phyloP scores from a whole-genome alignment of 2,329 filamentous ascomycete species.

The Didymella arachidicola region DNA sequence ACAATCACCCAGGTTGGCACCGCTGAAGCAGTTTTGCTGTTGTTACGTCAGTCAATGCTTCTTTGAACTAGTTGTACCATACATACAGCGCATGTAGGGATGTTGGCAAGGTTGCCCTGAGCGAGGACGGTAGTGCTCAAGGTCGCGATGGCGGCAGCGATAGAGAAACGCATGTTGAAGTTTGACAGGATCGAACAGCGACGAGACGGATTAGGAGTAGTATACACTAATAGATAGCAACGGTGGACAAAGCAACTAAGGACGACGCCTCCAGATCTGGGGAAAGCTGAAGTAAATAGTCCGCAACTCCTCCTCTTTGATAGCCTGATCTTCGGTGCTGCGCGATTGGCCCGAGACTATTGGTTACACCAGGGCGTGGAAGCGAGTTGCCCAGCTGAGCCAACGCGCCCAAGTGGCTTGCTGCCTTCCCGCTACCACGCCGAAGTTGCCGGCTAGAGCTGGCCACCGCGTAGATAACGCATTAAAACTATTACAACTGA shows the following conservation, averaged over 20 bases:
- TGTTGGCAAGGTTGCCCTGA: slow-evolving; percentile 32
- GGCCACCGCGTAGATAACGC: neutral
- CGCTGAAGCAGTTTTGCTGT: slow-evolving; percentile 49
- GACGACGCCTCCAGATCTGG: neutral
- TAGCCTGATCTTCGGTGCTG: slow-evolving; percentile 4
- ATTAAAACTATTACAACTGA: neutral
- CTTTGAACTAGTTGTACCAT: neutral
- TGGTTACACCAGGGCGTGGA: slow-evolving; percentile 8
- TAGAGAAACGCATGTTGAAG: slow-evolving; percentile 39
- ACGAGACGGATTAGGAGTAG: neutral
- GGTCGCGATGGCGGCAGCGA: slow-evolving; percentile 33
- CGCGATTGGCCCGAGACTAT: slow-evolving; percentile 11
- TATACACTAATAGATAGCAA: neutral
- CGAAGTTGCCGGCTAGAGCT: slow-evolving; percentile 10
- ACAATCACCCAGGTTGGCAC: slow-evolving; percentile 50
- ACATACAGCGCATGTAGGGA: slow-evolving; percentile 43
- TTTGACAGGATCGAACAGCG: neutral
- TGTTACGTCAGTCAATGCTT: slow-evolving; percentile 1
- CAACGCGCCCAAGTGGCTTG: slow-evolving; percentile 10
- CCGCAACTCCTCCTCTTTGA: slow-evolving; percentile 1
- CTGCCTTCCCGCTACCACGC: slow-evolving; percentile 4
- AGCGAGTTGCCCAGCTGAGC: slow-evolving; percentile 7
- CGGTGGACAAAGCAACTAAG: slow-evolving; percentile 1
- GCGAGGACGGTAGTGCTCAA: slow-evolving; percentile 37
- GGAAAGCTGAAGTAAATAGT: slow-evolving; percentile 17